phyloP scores from a whole-genome alignment of 1,284 basidiomycete species.

The Pyrrhoderma noxium region DNA sequence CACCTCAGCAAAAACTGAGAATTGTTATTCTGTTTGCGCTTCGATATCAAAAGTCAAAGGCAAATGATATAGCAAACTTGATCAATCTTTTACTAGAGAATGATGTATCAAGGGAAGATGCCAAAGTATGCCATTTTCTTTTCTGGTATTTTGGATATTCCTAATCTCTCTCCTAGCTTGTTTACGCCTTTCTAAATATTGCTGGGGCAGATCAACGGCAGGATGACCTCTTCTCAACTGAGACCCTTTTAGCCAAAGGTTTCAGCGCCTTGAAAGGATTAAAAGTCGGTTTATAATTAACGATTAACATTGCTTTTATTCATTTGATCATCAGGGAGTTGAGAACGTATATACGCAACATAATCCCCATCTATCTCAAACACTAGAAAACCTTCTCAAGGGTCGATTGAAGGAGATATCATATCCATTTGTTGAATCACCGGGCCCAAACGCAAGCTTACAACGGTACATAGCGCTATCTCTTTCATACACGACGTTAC shows the following conservation, averaged over 20 bases:
- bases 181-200: conserved; percentile 90
- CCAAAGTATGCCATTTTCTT: conserved; percentile 47
- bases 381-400: conserved; percentile 84
- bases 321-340: conserved; percentile 59
- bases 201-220: conserved; percentile 95
- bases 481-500: not conserved
- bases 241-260: conserved; percentile 91
- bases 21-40: conserved; percentile 93
- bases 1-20: conserved; percentile 80
- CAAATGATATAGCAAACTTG: conserved; percentile 76
- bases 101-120: conserved; percentile 80
- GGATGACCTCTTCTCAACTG: conserved; percentile 95
- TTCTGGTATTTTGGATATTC: not conserved
- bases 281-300: conserved; percentile 47
- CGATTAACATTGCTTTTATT: conserved; percentile 1
- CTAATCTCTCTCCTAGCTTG: conserved; percentile 48
- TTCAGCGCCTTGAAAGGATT: conserved; percentile 93
- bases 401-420: conserved; percentile 82
- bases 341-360: conserved; percentile 99
- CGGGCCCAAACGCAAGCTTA: conserved; percentile 56
- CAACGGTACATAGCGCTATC: conserved; percentile 44
- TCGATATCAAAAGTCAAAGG: conserved; percentile 90
- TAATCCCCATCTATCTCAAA: conserved; percentile 88
- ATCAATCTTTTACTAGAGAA: conserved; percentile 78
- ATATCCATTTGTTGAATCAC: conserved; percentile 83